Percentiles rank a stretch among this genome's conserved stretches.
Conservation (phyloP, 352 stramenopile species). For the Phytophthora ohioensis region DNA sequence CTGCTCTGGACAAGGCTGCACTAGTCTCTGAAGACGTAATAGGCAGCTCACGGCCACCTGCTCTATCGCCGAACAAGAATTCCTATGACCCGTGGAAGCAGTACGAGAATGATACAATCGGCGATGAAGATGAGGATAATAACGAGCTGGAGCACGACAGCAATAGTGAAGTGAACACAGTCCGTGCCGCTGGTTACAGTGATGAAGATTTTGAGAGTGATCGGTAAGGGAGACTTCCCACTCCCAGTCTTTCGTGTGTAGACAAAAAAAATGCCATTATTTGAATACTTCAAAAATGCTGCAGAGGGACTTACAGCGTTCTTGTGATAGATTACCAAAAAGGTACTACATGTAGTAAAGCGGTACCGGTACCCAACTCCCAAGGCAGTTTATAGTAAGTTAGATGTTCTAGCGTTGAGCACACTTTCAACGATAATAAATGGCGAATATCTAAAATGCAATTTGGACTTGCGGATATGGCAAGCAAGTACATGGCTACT, state of each 20-base stretch:
- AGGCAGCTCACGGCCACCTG: not conserved
- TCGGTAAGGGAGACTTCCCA: constrained; percentile 25
- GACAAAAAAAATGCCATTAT: too few species aligned
- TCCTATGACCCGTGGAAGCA: constrained; percentile 36
- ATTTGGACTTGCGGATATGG: too few species aligned
- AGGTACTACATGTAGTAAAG: too few species aligned
- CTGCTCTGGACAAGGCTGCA: not conserved
- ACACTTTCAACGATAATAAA: too few species aligned
- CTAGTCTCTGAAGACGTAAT: not conserved
- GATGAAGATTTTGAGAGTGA: constrained; percentile 69
- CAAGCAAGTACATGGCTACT: not conserved
- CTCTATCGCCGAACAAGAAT: constrained; percentile 7
- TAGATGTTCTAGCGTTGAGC: too few species aligned
- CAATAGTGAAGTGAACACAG: constrained; percentile 9
- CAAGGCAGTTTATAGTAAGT: too few species aligned
- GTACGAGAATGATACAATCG: constrained; percentile 38
- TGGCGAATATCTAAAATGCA: too few species aligned
- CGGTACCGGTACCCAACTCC: too few species aligned
- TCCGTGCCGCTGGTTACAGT: constrained; percentile 45
- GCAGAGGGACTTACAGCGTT: too few species aligned
- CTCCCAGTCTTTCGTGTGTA: too few species aligned
- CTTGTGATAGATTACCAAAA: too few species aligned
- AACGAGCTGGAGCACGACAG: constrained; percentile 33
- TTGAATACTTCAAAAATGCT: too few species aligned
- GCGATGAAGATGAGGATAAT: constrained; percentile 32